These are phyloP conservation scores for Neurospora sp. DNA, from an alignment of 495 filamentous ascomycete species.

Conservation along the genomic window DNA sequence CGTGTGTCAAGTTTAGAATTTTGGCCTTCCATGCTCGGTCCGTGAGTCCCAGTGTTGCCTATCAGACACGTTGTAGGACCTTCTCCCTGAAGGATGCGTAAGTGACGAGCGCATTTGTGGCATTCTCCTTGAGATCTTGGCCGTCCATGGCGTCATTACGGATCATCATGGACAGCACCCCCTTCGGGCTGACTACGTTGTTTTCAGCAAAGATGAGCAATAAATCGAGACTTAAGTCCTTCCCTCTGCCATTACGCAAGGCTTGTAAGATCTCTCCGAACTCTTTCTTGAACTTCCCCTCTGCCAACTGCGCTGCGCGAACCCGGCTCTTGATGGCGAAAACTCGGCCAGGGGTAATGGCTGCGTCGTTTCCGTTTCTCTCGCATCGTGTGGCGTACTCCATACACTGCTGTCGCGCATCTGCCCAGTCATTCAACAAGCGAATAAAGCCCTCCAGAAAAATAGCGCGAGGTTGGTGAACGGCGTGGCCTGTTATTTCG, in stretches of 20 bases:
- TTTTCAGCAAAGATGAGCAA: background rate
- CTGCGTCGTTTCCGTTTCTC: background rate
- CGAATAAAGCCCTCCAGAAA: background rate
- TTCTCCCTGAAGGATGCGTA: background rate
- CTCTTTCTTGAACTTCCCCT: background rate
- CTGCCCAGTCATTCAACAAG: background rate
- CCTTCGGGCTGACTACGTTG: background rate
- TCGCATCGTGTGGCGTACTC: background rate
- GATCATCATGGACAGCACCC: background rate
- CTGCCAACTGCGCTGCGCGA: background rate
- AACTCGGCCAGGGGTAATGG: background rate
- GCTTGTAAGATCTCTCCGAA: background rate
- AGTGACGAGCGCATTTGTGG: background rate
- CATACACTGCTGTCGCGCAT: background rate
- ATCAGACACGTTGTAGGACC: background rate
- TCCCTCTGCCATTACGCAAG: background rate
- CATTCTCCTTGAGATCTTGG: background rate
- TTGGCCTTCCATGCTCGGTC: background rate
- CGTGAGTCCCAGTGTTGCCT: background rate
- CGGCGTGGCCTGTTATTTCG: background rate
- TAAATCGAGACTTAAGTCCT: fast-evolving
- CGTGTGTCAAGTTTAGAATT: background rate
- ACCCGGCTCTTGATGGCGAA: background rate
- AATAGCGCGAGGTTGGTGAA: background rate
- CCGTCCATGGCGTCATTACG: background rate